Percentiles rank a stretch among this genome's conserved stretches.
phyloP scores from a whole-genome alignment of 176 grass and related monocot species.

The Paspalum vaginatum region DNA sequence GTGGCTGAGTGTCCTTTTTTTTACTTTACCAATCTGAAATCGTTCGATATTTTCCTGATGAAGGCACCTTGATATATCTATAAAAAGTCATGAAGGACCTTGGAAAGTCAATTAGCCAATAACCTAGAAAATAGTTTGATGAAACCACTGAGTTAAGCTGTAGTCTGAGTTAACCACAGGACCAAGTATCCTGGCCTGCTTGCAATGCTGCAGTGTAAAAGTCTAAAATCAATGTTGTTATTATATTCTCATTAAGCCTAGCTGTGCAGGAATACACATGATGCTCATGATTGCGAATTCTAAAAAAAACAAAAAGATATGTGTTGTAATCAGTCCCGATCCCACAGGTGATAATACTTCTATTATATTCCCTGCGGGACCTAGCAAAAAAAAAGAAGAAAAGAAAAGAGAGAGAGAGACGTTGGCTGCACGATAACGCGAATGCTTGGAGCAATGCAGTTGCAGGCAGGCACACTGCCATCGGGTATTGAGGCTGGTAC shows the following conservation, averaged over 20 bases:
- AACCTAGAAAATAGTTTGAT: no score
- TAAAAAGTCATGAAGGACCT: no score
- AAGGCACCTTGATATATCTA: no score
- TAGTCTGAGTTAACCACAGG: no score
- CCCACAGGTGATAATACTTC: not conserved
- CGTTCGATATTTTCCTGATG: no score
- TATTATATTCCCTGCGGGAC: not conserved
- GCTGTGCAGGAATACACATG: not conserved
- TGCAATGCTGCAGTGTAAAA: no score
- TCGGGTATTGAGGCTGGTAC: not conserved
- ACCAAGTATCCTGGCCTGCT: no score
- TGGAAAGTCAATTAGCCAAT: no score
- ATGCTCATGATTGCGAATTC: not conserved
- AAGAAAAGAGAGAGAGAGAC: no score
- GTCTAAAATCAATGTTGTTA: not conserved
- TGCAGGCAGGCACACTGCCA: not conserved
- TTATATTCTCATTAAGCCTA: not conserved
- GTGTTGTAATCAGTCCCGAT: not conserved
- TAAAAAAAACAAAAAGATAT: not conserved
- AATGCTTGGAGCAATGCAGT: constrained; percentile 10
- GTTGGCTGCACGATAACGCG: constrained; percentile 4
- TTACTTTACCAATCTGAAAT: no score
- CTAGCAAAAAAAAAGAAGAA: not conserved
- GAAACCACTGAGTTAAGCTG: no score
- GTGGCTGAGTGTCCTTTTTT: no score